Evolutionary conservation across 495 filamentous ascomycete species (phyloP).

Genomic region (Xylaria sp.): DNA sequence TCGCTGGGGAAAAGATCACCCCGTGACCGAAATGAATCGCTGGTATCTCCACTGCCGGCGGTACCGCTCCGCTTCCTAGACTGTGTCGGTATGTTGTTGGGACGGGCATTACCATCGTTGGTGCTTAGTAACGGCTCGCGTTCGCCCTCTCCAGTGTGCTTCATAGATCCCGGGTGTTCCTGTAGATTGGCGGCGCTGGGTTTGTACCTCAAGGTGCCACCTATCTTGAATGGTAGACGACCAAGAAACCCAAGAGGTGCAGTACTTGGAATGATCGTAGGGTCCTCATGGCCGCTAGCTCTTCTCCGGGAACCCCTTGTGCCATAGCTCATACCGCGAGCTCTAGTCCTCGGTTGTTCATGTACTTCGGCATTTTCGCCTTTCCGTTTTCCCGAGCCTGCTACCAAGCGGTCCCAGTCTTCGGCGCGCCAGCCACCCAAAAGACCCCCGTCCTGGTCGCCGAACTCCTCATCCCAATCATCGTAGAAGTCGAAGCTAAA

Average conservation of each 20-base stretch:
- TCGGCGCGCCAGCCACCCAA: constrained; percentile 76
- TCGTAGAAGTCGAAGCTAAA: constrained; percentile 97
- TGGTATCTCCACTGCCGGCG: constrained; percentile 78
- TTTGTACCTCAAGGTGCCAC: constrained; percentile 83
- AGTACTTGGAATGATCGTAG: constrained; percentile 88
- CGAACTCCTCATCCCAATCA: constrained; percentile 88
- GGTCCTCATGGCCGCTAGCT: constrained; percentile 73
- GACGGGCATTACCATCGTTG: constrained; percentile 47
- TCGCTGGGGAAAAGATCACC: constrained; percentile 95
- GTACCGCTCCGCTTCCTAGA: constrained; percentile 79
- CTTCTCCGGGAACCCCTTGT: constrained; percentile 72
- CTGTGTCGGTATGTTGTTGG: constrained; percentile 43
- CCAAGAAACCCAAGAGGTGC: constrained; percentile 86
- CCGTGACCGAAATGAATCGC: constrained; percentile 89
- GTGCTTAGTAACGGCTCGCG: constrained; percentile 73
- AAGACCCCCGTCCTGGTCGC: constrained; percentile 63
- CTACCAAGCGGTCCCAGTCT: constrained; percentile 86
- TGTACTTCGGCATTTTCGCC: constrained; percentile 50
- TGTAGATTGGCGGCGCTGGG: constrained; percentile 90
- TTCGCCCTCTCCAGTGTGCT: constrained; percentile 58
- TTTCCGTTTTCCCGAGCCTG: constrained; percentile 68
- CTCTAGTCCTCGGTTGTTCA: constrained; percentile 71
- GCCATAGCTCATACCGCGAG: constrained; percentile 89
- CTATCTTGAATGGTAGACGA: constrained; percentile 83
- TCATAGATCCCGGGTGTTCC: constrained; percentile 73